These are phyloP conservation scores for Monascus purpureus DNA, from an alignment of 495 filamentous ascomycete genomes.

Conservation along the genomic window DNA sequence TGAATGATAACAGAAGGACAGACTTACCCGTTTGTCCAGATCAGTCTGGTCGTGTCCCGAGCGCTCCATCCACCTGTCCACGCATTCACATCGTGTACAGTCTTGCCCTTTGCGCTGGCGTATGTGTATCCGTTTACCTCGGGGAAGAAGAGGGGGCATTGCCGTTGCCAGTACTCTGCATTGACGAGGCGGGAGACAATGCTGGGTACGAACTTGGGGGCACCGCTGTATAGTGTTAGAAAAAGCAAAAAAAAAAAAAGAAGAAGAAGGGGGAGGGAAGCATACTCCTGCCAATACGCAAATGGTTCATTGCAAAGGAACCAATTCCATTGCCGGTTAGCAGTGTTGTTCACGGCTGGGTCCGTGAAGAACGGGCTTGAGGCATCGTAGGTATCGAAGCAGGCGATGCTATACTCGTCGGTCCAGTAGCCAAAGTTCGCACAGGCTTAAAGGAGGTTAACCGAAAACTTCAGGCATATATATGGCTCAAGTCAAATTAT, in stretches of 20 bases:
- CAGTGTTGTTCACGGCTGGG: slow-evolving; percentile 30
- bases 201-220: slow-evolving; percentile 23
- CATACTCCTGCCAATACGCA: slow-evolving; percentile 44
- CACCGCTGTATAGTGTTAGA: slow-evolving; percentile 19
- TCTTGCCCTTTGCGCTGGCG: slow-evolving; percentile 36
- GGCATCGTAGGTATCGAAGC: slow-evolving; percentile 44
- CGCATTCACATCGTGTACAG: slow-evolving; percentile 39
- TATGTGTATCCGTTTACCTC: slow-evolving; percentile 32
- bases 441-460: slow-evolving; percentile 14
- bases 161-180: slow-evolving; percentile 41
- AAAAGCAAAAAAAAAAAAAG: too few relatives aligned
- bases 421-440: slow-evolving; percentile 35
- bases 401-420: slow-evolving; percentile 30
- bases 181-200: slow-evolving; percentile 46
- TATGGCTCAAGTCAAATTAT: not conserved
- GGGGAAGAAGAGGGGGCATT: slow-evolving; percentile 49
- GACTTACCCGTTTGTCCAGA: slow-evolving; percentile 45
- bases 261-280: too few relatives aligned
- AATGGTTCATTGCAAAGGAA: slow-evolving; percentile 55
- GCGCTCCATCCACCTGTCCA: slow-evolving; percentile 46
- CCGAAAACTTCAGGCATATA: not conserved
- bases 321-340: slow-evolving; percentile 51
- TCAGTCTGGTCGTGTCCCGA: slow-evolving; percentile 40
- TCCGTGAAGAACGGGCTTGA: slow-evolving; percentile 45
- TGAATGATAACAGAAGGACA: not conserved